A percentile compares a stretch with the other conserved stretches of the same genome.
These are phyloP conservation scores for Pseudocercospora fuligena DNA, from an alignment of 2,329 filamentous ascomycete species.

Conservation along the genomic window DNA sequence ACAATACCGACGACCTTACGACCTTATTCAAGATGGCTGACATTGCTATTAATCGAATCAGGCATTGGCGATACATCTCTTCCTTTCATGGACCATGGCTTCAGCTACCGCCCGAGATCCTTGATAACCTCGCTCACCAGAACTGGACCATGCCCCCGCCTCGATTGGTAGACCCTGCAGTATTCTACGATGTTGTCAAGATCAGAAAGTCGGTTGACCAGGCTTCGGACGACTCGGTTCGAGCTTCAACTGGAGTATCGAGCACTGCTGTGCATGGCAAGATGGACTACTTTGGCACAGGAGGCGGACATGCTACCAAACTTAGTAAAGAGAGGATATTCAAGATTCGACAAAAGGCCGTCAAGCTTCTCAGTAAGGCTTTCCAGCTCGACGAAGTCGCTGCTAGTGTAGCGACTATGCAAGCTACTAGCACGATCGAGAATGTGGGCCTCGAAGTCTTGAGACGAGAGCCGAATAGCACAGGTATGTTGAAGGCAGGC, in stretches of 20 bases:
- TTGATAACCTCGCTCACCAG: conserved; percentile 77
- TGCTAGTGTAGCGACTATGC: conserved; percentile 82
- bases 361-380: conserved; percentile 75
- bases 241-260: conserved; percentile 74
- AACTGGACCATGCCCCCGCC: conserved; percentile 80
- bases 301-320: conserved; percentile 61
- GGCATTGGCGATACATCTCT: conserved; percentile 85
- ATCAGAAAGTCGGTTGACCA: conserved; percentile 80
- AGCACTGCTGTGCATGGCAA: conserved; percentile 65
- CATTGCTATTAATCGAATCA: conserved; percentile 43
- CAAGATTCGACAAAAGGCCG: conserved; percentile 79
- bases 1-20: not conserved
- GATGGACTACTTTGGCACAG: conserved; percentile 52
- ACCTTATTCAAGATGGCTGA: not conserved
- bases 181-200: conserved; percentile 84
- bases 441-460: conserved; percentile 76
- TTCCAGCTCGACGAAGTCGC: conserved; percentile 84
- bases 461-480: conserved; percentile 68
- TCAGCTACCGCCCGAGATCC: conserved; percentile 75
- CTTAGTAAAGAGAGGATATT: conserved; percentile 77
- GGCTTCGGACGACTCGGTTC: conserved; percentile 75
- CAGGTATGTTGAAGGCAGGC: conserved; percentile 20
- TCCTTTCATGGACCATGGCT: conserved; percentile 85
- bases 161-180: conserved; percentile 75
- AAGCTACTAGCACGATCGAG: conserved; percentile 75